A percentile compares a stretch with the other conserved stretches of the same genome.
Evolutionary conservation across 2,329 filamentous ascomycete species (phyloP).

Genomic region (Verticillium nonalfalfae): DNA sequence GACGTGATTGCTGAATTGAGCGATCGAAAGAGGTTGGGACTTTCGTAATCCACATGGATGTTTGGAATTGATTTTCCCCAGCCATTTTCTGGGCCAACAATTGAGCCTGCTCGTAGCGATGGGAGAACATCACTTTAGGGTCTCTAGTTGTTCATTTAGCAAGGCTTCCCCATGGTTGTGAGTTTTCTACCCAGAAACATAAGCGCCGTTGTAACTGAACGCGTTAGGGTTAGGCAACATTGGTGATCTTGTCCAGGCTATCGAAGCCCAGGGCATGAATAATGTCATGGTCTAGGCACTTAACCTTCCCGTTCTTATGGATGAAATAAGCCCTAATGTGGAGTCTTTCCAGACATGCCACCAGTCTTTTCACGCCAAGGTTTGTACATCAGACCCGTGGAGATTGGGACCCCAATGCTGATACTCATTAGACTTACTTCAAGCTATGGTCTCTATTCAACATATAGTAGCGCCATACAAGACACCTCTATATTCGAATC

Average conservation of each 20-base stretch:
- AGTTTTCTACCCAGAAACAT: not conserved
- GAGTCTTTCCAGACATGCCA: not conserved
- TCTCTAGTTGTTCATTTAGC: constrained; percentile 14
- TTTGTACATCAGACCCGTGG: not conserved
- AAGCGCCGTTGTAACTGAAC: not conserved
- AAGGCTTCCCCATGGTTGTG: constrained; percentile 9
- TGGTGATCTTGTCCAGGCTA: not conserved
- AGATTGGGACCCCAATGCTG: not conserved
- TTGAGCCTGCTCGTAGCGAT: constrained; percentile 2
- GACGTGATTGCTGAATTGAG: not conserved
- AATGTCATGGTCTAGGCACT: not conserved
- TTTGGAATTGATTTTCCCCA: not conserved
- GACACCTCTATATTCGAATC: constrained; percentile 5
- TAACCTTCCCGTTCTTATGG: not conserved
- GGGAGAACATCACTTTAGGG: constrained; percentile 15
- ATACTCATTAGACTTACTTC: not conserved
- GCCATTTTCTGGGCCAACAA: not conserved
- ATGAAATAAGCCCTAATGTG: constrained; percentile 2
- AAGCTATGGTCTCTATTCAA: not conserved
- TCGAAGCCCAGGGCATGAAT: not conserved
- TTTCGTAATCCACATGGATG: not conserved
- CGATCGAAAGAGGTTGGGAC: not conserved
- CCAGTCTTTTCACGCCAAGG: not conserved
- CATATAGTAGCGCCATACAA: not conserved
- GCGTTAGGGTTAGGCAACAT: not conserved